A percentile compares a stretch with the other conserved stretches of the same genome.
phyloP scores from a whole-genome alignment of 345 rosid genomes.

The Pelargonium nanum region DNA sequence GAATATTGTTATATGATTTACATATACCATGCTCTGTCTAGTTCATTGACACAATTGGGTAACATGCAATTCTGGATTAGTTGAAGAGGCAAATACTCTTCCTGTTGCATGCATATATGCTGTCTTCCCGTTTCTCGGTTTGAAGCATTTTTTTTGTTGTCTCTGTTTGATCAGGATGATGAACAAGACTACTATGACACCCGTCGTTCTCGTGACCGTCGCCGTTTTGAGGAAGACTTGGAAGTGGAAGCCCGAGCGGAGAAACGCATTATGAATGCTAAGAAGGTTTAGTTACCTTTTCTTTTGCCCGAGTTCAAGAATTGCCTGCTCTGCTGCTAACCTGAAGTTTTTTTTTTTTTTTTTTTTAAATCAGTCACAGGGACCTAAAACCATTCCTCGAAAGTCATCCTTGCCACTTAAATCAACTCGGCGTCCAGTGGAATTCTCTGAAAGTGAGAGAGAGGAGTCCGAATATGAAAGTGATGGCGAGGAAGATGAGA shows the following conservation, averaged over 20 bases:
- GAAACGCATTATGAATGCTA: slow-evolving; percentile 81
- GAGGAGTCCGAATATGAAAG: slow-evolving; percentile 96
- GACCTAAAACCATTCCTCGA: slow-evolving; percentile 51
- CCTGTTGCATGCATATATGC: neutral
- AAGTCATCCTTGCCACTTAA: slow-evolving; percentile 49
- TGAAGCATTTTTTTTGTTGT: slow-evolving; percentile 3
- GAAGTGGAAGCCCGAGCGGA: slow-evolving; percentile 91
- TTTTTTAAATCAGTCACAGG: slow-evolving; percentile 29
- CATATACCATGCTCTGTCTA: neutral
- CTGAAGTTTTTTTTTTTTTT: neutral
- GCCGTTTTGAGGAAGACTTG: slow-evolving; percentile 75
- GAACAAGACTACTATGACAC: slow-evolving; percentile 72
- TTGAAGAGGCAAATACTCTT: neutral
- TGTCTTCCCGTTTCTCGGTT: neutral
- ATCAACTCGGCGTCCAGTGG: slow-evolving; percentile 57
- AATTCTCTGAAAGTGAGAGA: slow-evolving; percentile 80
- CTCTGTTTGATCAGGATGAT: slow-evolving; percentile 59
- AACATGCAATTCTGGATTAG: neutral
- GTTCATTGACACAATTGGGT: neutral
- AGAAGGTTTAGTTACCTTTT: slow-evolving; percentile 50
- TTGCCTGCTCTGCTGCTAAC: neutral
- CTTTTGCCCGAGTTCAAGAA: neutral
- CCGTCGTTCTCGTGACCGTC: slow-evolving; percentile 62
- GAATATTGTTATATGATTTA: too few species aligned
- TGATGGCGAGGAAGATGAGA: slow-evolving; percentile 75